phyloP scores from a whole-genome alignment of 2,329 filamentous ascomycete species.

The Chaetomium sp. region DNA sequence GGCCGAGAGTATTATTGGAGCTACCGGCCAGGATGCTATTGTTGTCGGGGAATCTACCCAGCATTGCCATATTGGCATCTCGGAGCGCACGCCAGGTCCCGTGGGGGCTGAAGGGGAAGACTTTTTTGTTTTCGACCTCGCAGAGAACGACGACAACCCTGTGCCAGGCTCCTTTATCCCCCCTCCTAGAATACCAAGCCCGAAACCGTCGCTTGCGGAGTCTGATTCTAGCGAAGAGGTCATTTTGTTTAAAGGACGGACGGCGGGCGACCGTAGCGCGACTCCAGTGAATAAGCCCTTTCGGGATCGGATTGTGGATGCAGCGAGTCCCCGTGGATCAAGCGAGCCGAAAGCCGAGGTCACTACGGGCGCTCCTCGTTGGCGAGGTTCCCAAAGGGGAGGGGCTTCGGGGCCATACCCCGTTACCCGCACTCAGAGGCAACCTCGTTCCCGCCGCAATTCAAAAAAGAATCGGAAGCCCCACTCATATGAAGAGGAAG shows the following conservation, averaged over 20 bases:
- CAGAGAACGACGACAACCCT: slow-evolving; percentile 24
- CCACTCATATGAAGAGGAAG: not conserved
- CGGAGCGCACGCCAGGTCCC: not conserved
- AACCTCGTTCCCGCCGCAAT: too few relatives aligned
- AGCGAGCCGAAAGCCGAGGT: not conserved
- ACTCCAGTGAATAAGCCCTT: not conserved
- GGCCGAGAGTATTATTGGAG: too few relatives aligned
- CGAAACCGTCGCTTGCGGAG: slow-evolving; percentile 20
- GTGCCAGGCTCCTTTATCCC: slow-evolving; percentile 7
- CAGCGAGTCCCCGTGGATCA: too few relatives aligned
- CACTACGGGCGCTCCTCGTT: not conserved
- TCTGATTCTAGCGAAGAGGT: slow-evolving; percentile 65
- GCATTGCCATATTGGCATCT: too few relatives aligned
- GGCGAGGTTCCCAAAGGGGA: not conserved
- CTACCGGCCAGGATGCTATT: too few relatives aligned
- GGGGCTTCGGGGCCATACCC: too few relatives aligned
- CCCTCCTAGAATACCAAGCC: slow-evolving; percentile 16
- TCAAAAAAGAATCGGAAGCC: too few relatives aligned
- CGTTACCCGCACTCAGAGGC: too few relatives aligned
- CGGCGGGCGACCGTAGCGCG: slow-evolving; percentile 6
- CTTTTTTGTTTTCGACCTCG: slow-evolving; percentile 35
- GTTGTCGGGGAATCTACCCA: too few relatives aligned
- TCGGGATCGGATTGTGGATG: not conserved
- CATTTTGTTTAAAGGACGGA: slow-evolving; percentile 52
- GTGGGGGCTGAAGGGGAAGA: not conserved